phyloP scores from a whole-genome alignment of 495 filamentous ascomycete species.

The Poronia punctata region DNA sequence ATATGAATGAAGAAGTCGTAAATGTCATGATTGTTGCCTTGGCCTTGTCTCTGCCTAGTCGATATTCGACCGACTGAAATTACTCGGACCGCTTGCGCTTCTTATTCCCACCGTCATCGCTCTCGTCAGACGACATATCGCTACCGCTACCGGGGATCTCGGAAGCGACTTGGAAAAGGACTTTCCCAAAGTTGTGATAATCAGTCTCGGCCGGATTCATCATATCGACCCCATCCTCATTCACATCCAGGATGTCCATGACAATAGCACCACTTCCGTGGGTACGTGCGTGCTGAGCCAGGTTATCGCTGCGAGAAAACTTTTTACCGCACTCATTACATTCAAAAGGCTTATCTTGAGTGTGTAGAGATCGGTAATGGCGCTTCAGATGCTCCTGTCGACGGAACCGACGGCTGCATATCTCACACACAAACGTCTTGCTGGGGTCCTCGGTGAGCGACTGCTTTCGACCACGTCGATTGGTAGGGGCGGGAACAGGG shows the following conservation, averaged over 20 bases:
- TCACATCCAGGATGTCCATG: constrained; percentile 75
- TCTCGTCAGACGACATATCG: constrained; percentile 47
- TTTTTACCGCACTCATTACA: constrained; percentile 98
- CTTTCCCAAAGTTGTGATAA: constrained; percentile 55
- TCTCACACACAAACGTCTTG: constrained; percentile 94
- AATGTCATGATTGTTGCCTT: constrained; percentile 8
- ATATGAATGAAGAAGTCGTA: constrained; percentile 27
- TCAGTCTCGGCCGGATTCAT: constrained; percentile 50
- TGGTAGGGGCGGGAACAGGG: constrained; percentile 57
- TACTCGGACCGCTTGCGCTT: constrained; percentile 69
- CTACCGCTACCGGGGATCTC: constrained; percentile 55
- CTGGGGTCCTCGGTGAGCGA: constrained; percentile 96
- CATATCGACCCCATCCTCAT: constrained; percentile 38
- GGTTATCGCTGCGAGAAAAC: constrained; percentile 96
- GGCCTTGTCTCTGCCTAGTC: constrained; percentile 9
- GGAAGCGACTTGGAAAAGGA: constrained; percentile 69
- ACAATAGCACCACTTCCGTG: constrained; percentile 85
- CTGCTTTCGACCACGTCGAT: constrained; percentile 96
- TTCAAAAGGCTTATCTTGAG: constrained; percentile 96
- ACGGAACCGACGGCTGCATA: constrained; percentile 95
- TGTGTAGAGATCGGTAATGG: constrained; percentile 97
- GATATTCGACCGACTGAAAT: constrained; percentile 10
- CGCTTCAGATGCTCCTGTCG: constrained; percentile 98
- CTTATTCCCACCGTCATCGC: constrained; percentile 50
- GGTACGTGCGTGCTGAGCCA: constrained; percentile 91